Evolutionary conservation across 495 filamentous ascomycete species (phyloP), one percentile per base, ranked within the genome.

Genomic region (Neurospora terricola): DNA sequence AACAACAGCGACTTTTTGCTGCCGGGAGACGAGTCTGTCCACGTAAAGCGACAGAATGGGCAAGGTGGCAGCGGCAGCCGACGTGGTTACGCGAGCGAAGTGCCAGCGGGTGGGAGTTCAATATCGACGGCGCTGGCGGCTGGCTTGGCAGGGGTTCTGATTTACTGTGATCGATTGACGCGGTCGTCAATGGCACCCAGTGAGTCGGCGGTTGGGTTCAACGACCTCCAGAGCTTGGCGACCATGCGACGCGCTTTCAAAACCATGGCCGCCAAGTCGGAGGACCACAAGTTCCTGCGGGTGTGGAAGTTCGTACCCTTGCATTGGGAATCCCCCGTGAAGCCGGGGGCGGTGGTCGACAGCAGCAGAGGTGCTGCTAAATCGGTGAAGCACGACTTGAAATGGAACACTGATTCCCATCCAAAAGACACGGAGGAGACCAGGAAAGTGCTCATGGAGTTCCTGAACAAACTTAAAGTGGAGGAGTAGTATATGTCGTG

Each of bases 111-210:
- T 5, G 74, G 74, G 16, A 75, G 74, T 23, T 75, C 74, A 0
- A 42, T 71, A 7, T 72, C 74, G 6, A 75, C 74, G 4, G 74
- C 72, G 6, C 23, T 36, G 11, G 74, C 74, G 2, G 38, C 72
- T 10, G 74, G 74, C 3, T 23, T 75, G 5, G 74, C 72, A 2
- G 74, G 62, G 8, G 38, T 71, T 8, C 23, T 75, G 16, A 8
- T 75, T 8, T 75, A 83, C 3, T 68, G 45, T 30, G 62, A 39
- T 5, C 43, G 43, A 4, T 21, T 45, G 43, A 21, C n/a, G 8
- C n/a, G 9, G 18, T 21, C 43, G 43, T 45, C 43, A 18, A 18
- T 45, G 43, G 40, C 16, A 42, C 40, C 40, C 16, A 42, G 0
- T 21, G 43, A n/a, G 3, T 0, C 18, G 1, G 18, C 8, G n/a